Conservation (phyloP, 768 basidiomycete genomes). For the Austroboletus eburneus region DNA sequence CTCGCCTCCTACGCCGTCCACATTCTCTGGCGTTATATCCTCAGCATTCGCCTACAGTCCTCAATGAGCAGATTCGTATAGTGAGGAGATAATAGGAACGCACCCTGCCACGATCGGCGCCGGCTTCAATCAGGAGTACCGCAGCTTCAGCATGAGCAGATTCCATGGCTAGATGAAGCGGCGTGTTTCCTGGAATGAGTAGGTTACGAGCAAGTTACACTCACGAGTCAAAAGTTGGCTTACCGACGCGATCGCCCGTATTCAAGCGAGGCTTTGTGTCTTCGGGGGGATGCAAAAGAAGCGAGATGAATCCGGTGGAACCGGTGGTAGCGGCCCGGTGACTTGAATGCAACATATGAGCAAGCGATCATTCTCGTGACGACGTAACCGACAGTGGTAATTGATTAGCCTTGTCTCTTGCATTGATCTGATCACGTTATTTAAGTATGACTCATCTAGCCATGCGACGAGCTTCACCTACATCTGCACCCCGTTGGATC, state of each 20-base stretch:
- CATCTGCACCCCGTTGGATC: conserved; percentile 87
- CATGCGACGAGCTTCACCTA: conserved; percentile 43
- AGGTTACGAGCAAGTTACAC: not conserved
- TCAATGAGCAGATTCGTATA: conserved; percentile 1
- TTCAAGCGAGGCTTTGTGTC: conserved; percentile 80
- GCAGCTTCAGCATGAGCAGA: conserved; percentile 91
- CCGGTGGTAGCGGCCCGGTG: conserved; percentile 97
- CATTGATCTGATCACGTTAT: conserved; percentile 85
- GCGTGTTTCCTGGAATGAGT: conserved; percentile 74
- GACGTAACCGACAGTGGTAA: conserved; percentile 75
- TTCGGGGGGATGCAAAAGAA: conserved; percentile 83
- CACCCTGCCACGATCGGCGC: conserved; percentile 88
- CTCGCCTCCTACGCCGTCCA: conserved; percentile 82
- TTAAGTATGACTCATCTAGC: too few species aligned
- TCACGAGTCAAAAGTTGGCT: conserved; percentile 10
- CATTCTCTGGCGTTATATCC: conserved; percentile 79
- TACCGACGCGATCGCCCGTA: conserved; percentile 76
- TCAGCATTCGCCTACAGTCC: conserved; percentile 71
- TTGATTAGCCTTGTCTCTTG: conserved; percentile 91
- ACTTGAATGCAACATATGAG: conserved; percentile 36
- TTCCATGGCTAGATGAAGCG: conserved; percentile 96
- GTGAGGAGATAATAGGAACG: conserved; percentile 32
- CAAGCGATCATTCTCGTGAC: too few species aligned
- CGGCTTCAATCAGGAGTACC: conserved; percentile 87
- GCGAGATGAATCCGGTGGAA: conserved; percentile 79